phyloP scores from a whole-genome alignment of 495 filamentous ascomycete genomes.

The Lasiosphaeriaceae sp. region DNA sequence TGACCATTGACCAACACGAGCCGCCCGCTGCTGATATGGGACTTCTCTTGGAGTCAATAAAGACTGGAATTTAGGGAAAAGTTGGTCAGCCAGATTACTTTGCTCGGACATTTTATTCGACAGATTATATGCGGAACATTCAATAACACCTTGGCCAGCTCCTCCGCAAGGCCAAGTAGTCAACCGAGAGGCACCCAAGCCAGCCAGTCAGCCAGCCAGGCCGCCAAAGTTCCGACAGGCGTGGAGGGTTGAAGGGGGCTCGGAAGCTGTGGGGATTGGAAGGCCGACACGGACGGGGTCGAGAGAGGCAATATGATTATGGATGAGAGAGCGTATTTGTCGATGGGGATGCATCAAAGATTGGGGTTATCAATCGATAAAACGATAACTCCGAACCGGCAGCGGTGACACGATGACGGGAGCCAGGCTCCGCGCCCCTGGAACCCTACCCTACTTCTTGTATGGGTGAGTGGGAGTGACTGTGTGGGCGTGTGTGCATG shows the following conservation, averaged over 20 bases:
- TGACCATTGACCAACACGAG: neutral
- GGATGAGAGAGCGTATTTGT: too few relatives aligned
- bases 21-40: neutral
- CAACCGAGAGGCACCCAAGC: too few relatives aligned
- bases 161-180: neutral
- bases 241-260: too few relatives aligned
- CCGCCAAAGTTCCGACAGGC: too few relatives aligned
- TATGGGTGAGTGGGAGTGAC: neutral
- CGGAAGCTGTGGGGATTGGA: too few relatives aligned
- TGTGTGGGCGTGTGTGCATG: neutral
- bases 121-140: neutral
- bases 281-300: too few relatives aligned
- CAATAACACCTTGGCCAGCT: neutral
- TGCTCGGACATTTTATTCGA: neutral
- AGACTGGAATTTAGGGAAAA: neutral
- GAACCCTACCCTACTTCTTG: constrained; percentile 7
- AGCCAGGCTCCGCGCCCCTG: constrained; percentile 13
- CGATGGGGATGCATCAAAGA: neutral
- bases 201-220: too few relatives aligned
- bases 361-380: neutral
- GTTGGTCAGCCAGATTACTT: neutral
- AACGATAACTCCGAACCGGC: neutral
- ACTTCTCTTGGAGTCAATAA: neutral
- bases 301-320: too few relatives aligned
- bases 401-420: constrained; percentile 6